These are phyloP conservation scores for Gardenia jasminoides DNA, from an alignment of 257 asterid species.

Conservation along the genomic window DNA sequence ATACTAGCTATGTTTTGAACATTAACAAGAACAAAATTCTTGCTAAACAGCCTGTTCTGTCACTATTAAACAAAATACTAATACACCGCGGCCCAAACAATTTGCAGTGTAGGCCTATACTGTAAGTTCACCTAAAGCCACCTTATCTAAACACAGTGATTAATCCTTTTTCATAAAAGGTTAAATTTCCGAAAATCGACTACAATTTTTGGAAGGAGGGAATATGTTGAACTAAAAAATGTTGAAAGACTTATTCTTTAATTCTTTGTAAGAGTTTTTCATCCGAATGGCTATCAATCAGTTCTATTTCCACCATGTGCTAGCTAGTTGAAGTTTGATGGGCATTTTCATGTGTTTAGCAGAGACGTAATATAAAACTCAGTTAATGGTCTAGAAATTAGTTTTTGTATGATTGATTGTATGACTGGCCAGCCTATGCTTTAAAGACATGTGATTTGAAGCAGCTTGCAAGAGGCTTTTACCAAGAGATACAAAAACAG, in stretches of 20 bases:
- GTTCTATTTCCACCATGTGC: neutral
- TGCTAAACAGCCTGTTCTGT: too few relatives aligned
- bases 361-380: neutral
- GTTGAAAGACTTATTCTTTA: too few relatives aligned
- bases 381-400: neutral
- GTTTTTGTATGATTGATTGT: neutral
- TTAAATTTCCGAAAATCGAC: too few relatives aligned
- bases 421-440: neutral
- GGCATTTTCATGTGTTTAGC: too few relatives aligned
- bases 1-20: too few relatives aligned
- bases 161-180: too few relatives aligned
- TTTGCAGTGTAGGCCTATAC: too few relatives aligned
- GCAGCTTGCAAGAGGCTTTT: neutral
- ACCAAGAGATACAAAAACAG: neutral
- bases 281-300: neutral
- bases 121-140: too few relatives aligned
- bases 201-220: neutral
- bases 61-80: too few relatives aligned
- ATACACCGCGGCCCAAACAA: too few relatives aligned
- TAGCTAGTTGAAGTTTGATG: neutral
- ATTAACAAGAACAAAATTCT: too few relatives aligned
- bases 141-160: too few relatives aligned
- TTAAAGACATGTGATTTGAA: neutral
- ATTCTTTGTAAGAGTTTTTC: neutral
- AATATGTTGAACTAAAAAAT: neutral